Evolutionary conservation across 257 asterid genomes (phyloP).

Genomic region (Capsicum chinense): DNA sequence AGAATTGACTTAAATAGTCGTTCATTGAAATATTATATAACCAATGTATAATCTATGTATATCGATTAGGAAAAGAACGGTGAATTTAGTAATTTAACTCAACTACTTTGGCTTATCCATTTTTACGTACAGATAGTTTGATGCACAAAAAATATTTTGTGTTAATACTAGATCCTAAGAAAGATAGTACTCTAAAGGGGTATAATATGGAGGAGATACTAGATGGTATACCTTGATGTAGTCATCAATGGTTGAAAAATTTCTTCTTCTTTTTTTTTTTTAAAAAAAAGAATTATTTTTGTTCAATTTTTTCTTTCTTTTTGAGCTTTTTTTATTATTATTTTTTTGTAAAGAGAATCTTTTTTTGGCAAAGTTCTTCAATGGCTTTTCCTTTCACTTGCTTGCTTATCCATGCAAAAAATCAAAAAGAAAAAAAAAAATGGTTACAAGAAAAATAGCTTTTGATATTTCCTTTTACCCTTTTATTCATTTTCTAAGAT

Average conservation of each 20-base stretch:
- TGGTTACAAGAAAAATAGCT: not conserved
- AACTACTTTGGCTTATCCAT: not conserved
- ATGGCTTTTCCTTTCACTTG: slow-evolving; percentile 11
- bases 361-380: slow-evolving; percentile 8
- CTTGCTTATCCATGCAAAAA: not conserved
- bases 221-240: not conserved
- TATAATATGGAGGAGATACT: not conserved
- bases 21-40: not conserved
- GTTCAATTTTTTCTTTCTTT: not conserved
- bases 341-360: not conserved
- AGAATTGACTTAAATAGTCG: not conserved
- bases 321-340: not conserved
- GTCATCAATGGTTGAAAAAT: not conserved
- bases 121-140: not conserved
- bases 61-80: not conserved
- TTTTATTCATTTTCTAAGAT: not conserved
- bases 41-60: not conserved
- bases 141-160: not conserved
- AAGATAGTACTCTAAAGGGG: not conserved
- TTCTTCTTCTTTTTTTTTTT: not conserved
- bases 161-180: fast-evolving
- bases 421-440: not conserved
- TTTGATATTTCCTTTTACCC: not conserved
- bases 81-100: not conserved
- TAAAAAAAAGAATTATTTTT: not conserved